These are phyloP conservation scores for Marchantia paleacea DNA, from an alignment of 225 moss, liverwort and hornwort species.

Conservation along the genomic window DNA sequence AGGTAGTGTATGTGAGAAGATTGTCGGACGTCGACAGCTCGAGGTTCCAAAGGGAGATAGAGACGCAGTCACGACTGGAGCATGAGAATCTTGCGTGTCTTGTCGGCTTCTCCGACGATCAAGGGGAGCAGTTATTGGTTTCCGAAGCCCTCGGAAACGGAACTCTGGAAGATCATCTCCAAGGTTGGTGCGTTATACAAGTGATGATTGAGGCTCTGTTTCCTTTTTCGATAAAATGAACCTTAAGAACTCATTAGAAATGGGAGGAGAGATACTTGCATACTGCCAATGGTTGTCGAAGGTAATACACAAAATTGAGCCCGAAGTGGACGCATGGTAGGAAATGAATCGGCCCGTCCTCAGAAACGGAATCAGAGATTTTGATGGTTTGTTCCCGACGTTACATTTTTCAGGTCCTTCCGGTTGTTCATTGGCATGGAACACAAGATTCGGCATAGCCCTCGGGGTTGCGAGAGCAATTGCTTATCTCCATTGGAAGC, in stretches of 20 bases:
- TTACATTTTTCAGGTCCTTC: background rate
- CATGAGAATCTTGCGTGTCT: background rate
- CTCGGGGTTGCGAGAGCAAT: conserved; percentile 13
- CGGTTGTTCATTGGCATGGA: conserved; percentile 13
- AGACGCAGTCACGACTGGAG: background rate
- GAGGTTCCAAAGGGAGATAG: background rate
- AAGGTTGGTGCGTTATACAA: background rate
- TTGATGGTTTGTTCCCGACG: no score
- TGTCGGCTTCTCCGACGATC: conserved; percentile 9
- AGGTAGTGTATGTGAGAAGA: conserved; percentile 11
- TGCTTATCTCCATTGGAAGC: conserved; percentile 5
- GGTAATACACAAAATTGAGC: no score
- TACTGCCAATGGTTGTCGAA: no score
- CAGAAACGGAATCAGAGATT: no score
- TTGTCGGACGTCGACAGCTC: background rate
- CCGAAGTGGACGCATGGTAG: no score
- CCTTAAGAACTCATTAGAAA: no score
- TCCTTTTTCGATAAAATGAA: no score
- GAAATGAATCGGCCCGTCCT: no score
- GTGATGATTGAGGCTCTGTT: background rate
- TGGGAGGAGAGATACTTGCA: no score
- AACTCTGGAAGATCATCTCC: conserved; percentile 12
- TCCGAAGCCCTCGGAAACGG: background rate
- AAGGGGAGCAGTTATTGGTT: conserved; percentile 13
- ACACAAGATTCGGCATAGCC: conserved; percentile 9